Percentiles rank a stretch among this genome's conserved stretches.
Conservation (phyloP, 208 protist species). For the Acanthamoeba triangularis region DNA sequence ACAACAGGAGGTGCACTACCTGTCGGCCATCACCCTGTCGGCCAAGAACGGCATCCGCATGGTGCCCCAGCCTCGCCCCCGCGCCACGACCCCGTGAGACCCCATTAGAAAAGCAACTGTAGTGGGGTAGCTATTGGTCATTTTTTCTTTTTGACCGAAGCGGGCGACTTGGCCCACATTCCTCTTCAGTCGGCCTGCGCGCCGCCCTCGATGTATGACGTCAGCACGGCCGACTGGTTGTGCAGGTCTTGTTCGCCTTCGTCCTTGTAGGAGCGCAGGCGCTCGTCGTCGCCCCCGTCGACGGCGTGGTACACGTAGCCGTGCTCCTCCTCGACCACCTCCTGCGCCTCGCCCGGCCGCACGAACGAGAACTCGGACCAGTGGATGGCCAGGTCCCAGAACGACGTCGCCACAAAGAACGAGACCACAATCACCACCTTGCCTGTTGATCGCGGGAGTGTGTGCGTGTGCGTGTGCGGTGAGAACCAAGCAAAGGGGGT, state of each 20-base stretch:
- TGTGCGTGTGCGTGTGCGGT: not conserved
- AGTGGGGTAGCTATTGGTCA: too few relatives aligned
- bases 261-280: not conserved
- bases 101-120: too few relatives aligned
- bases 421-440: slow-evolving; percentile 62
- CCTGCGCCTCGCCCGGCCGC: not conserved
- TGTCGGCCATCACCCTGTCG: slow-evolving; percentile 51
- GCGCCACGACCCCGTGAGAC: too few relatives aligned
- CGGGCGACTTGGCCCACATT: too few relatives aligned
- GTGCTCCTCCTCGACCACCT: slow-evolving; percentile 17
- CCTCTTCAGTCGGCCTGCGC: not conserved
- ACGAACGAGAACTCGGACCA: slow-evolving; percentile 67
- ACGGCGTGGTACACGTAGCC: slow-evolving; percentile 56
- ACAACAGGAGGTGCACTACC: slow-evolving; percentile 35
- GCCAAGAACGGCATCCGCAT: slow-evolving; percentile 44
- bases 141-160: too few relatives aligned
- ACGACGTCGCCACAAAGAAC: slow-evolving; percentile 61
- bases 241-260: not conserved
- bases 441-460: not conserved
- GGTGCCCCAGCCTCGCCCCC: slow-evolving; percentile 2
- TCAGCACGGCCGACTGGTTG: too few relatives aligned
- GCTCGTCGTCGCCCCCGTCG: not conserved
- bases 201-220: too few relatives aligned
- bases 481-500: not conserved
- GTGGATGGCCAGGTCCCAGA: slow-evolving; percentile 56